Evolutionary conservation across 106 monocot genomes (phyloP), one percentile per base, ranked within the genome.

Genomic region (Cymbidium sinense): DNA sequence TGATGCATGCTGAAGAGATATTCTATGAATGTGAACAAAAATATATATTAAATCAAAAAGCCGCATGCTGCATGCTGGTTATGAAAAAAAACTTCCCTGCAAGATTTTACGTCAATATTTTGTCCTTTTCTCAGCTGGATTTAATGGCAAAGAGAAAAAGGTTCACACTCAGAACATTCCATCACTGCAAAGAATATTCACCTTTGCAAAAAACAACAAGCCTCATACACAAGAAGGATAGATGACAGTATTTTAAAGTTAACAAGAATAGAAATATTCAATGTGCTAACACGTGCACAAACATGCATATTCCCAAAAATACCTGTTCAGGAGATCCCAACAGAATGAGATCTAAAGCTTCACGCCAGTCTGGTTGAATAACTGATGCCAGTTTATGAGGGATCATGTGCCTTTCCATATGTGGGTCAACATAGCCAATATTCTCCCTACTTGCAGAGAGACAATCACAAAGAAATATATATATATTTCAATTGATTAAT

Each of bases 271-370:
- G 69, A 69, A 69, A 31, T 33, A 39, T 71, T 71, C 20, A 71
- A 39, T 19, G 2, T 13, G 33, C 33, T 67, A 2, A 67, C 58
- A 58, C 47, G 13, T 13, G 58, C n/a, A 67, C 5, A 33, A 47
- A 47, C 39, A 79, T 18, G 33, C 51, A 70, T 13, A 76, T 28
- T 4, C 39, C 52, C 23, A 74, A 44, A 75, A 2, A 27, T 35
- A 82, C 99, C 95, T 99, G 92, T 70, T 99, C 99, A 34, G 95
- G 95, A 44, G 83, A 90, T 82, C 90, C 90, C 79, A 86, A 55
- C 74, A 90, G 86, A 77, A 99, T 93, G 11, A 92, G 80, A 73
- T 95, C 92, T 69, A 99, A 84, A 80, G 99, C 95, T 82, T 99
- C 95, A 79, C 84, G 99, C 99, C 98, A 99, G 69, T 95, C 87